Evolutionary conservation across 257 asterid species (phyloP), one percentile per base, ranked within the genome.

Genomic region (Ophiorrhiza pumila): DNA sequence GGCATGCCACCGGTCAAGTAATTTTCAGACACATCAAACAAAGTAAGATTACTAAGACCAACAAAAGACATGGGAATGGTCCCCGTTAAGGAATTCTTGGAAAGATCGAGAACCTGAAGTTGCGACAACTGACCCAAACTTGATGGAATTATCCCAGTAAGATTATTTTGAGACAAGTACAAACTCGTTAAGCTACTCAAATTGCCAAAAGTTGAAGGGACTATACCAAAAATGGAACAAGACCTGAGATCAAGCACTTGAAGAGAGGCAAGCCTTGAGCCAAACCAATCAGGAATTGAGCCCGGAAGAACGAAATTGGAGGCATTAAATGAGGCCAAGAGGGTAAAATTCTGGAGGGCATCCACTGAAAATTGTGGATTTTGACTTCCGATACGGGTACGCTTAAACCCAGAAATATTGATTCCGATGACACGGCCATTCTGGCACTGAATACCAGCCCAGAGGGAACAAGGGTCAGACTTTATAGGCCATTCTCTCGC

Each of bases 201-300:
- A 78, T 89, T 90, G 68, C 98, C 97, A 45, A 92, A 77, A 58
- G 87, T 85, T 29, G 72, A 22, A 22, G 95, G 98, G 72, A 95
- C 83, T 50, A 75, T 50, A 53, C 96, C 97, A 67, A 4, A 58
- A 69, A 92, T 79, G 17, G 83, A 84, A 60, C 96, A 90, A n/a
- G 90, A 83, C 80, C 94, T 85, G 61, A 95, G 93, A 87, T 95
- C 98, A 82, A 95, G 98, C 77, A 92, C 87, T 77, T 74, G 86
- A n/a, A 92, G 86, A 18, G 94, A 74, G 0, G 46, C 65, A 39
- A 92, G 83, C 75, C 70, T 78, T 74, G 77, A 50, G 27, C 98
- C 99, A 39, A 95, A 78, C 99, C 97, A 90, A 2, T 77, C 86
- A 0, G 98, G 99, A 35, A 95, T 85, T 12, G 87, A 34, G 13